Percentiles rank a stretch among this genome's conserved stretches.
Evolutionary conservation across 83 land plant species (phyloP).

Genomic region (Larix sibirica): DNA sequence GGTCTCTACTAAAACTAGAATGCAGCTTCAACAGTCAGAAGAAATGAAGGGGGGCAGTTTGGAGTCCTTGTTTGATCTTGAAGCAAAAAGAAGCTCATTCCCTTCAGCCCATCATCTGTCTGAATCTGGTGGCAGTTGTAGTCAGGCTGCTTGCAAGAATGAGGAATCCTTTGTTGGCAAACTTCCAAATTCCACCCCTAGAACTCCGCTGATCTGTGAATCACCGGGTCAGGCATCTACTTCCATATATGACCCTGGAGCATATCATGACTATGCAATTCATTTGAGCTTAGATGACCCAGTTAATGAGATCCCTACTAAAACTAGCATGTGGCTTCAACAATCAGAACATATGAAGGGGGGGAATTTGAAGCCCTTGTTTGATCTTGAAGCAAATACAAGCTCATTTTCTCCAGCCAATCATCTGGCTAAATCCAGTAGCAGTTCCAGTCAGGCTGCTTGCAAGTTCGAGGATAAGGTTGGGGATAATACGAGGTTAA

Average conservation of each 20-base stretch:
- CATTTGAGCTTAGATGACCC: constrained; percentile 11
- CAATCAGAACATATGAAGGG: constrained; percentile 32
- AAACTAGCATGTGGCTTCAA: no score
- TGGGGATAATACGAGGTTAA: constrained; percentile 36
- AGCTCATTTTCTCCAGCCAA: neutral
- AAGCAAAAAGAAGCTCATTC: neutral
- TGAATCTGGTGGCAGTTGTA: constrained; percentile 12
- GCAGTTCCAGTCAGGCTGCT: constrained; percentile 24
- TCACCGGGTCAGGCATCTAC: neutral
- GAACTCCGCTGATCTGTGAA: no score
- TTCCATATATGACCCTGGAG: neutral
- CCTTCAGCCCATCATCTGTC: neutral
- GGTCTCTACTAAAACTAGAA: no score
- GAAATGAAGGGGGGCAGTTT: constrained; percentile 29
- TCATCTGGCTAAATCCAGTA: neutral
- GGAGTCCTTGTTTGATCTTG: neutral
- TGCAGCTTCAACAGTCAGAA: neutral
- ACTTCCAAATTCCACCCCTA: neutral
- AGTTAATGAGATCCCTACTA: constrained; percentile 25
- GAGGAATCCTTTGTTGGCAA: neutral
- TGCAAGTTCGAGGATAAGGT: constrained; percentile 13
- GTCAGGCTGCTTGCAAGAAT: constrained; percentile 18
- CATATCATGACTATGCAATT: neutral
- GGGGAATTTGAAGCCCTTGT: neutral
- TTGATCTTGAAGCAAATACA: neutral